Evolutionary conservation across 257 asterid species (phyloP).

Genomic region (Nicotiana undulata): DNA sequence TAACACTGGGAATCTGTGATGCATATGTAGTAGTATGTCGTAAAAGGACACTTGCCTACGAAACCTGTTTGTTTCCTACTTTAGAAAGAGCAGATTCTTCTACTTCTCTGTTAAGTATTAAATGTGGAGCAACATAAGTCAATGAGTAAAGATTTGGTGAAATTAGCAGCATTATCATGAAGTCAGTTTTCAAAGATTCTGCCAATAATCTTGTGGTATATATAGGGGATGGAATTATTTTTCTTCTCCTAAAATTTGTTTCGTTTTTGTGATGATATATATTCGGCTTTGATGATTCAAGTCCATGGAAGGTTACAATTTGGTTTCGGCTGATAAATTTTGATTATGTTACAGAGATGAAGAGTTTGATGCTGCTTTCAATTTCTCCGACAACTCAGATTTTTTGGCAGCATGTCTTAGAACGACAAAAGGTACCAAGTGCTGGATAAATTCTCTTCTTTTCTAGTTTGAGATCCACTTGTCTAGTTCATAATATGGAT

Average conservation of each 20-base stretch:
- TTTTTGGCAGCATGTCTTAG: constrained; percentile 52
- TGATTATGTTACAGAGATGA: constrained; percentile 38
- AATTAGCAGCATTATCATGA: neutral
- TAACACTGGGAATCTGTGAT: neutral
- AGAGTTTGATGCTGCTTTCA: constrained; percentile 80
- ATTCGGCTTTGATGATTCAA: neutral
- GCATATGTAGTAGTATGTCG: neutral
- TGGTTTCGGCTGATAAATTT: neutral
- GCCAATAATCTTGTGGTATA: neutral
- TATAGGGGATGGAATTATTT: neutral
- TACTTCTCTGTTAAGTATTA: neutral
- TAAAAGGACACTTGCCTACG: neutral
- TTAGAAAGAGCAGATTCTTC: neutral
- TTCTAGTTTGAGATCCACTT: neutral
- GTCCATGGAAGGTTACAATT: neutral
- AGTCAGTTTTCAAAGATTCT: neutral
- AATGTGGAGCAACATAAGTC: neutral
- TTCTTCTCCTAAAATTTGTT: neutral
- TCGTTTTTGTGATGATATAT: neutral
- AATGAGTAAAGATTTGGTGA: neutral
- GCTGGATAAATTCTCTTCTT: neutral
- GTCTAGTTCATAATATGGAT: neutral
- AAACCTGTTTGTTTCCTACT: neutral
- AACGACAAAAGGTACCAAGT: constrained; percentile 37
- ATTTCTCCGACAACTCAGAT: constrained; percentile 55